phyloP scores from a whole-genome alignment of 2,329 filamentous ascomycete species.

The Pseudogymnoascus sp. region DNA sequence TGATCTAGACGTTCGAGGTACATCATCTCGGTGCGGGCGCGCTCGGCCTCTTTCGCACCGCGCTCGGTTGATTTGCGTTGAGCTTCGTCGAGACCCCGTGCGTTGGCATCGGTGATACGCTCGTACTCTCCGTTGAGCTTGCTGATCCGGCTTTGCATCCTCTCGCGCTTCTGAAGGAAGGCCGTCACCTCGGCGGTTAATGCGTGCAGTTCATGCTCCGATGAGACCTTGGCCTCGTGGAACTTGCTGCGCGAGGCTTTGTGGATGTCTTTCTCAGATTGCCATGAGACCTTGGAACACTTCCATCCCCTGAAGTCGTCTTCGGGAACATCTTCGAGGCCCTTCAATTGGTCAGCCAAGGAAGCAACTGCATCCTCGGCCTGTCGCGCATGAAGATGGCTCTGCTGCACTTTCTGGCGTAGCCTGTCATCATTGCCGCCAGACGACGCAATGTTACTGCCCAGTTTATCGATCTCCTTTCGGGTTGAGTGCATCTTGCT shows the following conservation, averaged over 20 bases:
- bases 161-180: constrained; percentile 61
- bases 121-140: constrained; percentile 67
- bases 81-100: constrained; percentile 38
- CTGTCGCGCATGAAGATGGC: constrained; percentile 63
- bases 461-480: constrained; percentile 65
- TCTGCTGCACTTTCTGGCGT: constrained; percentile 65
- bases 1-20: constrained; percentile 20
- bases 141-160: constrained; percentile 59
- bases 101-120: constrained; percentile 59
- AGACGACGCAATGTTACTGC: constrained; percentile 55
- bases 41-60: constrained; percentile 21
- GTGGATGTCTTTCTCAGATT: constrained; percentile 38
- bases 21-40: constrained; percentile 20
- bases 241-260: constrained; percentile 40
- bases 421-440: constrained; percentile 70
- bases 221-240: constrained; percentile 50
- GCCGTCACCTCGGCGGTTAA: constrained; percentile 56
- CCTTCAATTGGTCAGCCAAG: constrained; percentile 51
- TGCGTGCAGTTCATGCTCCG: constrained; percentile 53
- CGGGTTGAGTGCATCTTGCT: constrained; percentile 55
- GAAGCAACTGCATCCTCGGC: constrained; percentile 48
- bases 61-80: constrained; percentile 26
- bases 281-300: constrained; percentile 46
- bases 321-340: constrained; percentile 53
- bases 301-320: constrained; percentile 45